Percentiles rank a stretch among this genome's conserved stretches.
phyloP scores from a whole-genome alignment of 306 rosid species.

The Gastrolobium bilobum region DNA sequence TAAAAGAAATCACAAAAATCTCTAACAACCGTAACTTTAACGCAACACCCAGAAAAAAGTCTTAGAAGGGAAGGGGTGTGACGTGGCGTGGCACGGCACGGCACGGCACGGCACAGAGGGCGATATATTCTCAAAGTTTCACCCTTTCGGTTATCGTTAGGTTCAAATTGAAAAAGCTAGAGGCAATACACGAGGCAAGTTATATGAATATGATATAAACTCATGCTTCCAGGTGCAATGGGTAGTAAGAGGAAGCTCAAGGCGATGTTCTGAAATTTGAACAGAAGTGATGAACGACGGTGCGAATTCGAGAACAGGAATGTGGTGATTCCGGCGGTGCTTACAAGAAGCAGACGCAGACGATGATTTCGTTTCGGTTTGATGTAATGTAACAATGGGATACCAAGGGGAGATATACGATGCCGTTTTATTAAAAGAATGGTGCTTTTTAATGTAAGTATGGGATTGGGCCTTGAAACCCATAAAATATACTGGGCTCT shows the following conservation, averaged over 20 bases:
- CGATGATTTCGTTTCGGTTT: slow-evolving; percentile 14
- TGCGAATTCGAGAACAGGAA: neutral
- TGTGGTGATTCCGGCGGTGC: slow-evolving; percentile 39
- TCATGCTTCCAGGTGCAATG: neutral
- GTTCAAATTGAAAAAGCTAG: neutral
- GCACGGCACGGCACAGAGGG: neutral
- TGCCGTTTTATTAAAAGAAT: neutral
- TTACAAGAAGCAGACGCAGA: neutral
- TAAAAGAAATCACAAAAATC: neutral
- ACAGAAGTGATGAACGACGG: too few species aligned
- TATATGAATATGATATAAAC: neutral
- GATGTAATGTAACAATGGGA: neutral
- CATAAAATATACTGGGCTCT: neutral
- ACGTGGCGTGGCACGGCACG: too few species aligned
- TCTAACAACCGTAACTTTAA: slow-evolving; percentile 33
- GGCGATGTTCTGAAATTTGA: neutral
- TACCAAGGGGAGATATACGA: slow-evolving; percentile 1
- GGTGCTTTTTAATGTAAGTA: too few species aligned
- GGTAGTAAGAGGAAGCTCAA: neutral
- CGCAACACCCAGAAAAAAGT: slow-evolving; percentile 35
- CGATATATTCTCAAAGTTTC: neutral
- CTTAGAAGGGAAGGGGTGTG: neutral
- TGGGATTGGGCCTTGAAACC: neutral
- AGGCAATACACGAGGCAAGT: neutral
- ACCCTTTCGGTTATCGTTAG: neutral